Base-by-base conservation (phyloP, 2,329 filamentous ascomycete genomes). In the Botrytis aclada region DNA sequence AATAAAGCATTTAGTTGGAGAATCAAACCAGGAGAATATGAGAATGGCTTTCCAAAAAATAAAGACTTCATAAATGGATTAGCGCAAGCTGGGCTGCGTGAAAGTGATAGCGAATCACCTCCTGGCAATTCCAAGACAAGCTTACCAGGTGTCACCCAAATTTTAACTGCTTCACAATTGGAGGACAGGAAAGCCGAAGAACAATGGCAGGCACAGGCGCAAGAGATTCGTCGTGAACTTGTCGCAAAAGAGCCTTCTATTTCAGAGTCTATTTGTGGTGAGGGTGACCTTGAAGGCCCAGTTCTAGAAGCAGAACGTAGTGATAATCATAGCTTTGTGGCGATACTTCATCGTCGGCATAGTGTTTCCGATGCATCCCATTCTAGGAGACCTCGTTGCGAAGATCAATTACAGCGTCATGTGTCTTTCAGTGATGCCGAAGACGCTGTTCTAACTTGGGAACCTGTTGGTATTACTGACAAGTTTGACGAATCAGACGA, bases 401-500 rank as follows among this genome's bases (percentile, higher is more conserved):
- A 92, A 74, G 85, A 85, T 41, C 88, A 88, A 73, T 93, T 90
- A 88, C 88, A 92, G 1, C 89, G 92, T 2, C 88, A 92, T 61
- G 85, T 95, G 75, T 94, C 92, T 6, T 95, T 95, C 80, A 90
- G 90, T 73, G 86, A 91, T 62, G 92, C 91, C 1, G 92, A 93
- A 82, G 91, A 94, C 74, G 92, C 90, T n/a, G 83, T 95, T 12
- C 83, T 94, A 1, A 84, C 83, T 25, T 94, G 92, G 92, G 84
- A 87, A 8, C 86, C 88, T 65, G 81, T 91, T 39, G 81, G 84
- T 6, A 82, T 84, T 71, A 74, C 86, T 2, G 74, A 78, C 5
- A 80, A 82, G 43, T 81, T 77, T 18, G 80, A 78, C 18, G 76
- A 77, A 10, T 56, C 64, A 29, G 77, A 80, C 64, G 78, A 80